phyloP scores from a whole-genome alignment of 2,329 filamentous ascomycete species.

The Fonsecaea pedrosoi region DNA sequence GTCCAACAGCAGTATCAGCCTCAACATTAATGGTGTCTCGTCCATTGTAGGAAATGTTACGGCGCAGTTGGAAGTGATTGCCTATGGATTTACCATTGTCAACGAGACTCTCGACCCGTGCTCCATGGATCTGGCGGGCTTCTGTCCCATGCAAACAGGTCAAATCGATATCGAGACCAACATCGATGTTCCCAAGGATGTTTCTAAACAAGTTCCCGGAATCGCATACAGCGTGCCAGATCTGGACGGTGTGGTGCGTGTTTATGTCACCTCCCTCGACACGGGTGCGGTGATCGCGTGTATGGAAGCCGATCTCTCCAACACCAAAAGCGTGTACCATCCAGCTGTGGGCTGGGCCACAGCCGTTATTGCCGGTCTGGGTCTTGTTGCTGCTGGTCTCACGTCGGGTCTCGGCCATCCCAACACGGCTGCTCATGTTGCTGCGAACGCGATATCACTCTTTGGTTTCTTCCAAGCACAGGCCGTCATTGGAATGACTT shows the following conservation, averaged over 20 bases:
- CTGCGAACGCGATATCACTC: slow-evolving; percentile 89
- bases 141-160: slow-evolving; percentile 90
- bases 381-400: slow-evolving; percentile 82
- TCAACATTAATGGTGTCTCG: slow-evolving; percentile 81
- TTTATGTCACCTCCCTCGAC: slow-evolving; percentile 77
- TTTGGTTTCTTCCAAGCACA: slow-evolving; percentile 95
- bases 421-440: slow-evolving; percentile 93
- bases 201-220: slow-evolving; percentile 72
- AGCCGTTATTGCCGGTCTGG: slow-evolving; percentile 83
- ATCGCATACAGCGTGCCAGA: slow-evolving; percentile 91
- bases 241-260: slow-evolving; percentile 81
- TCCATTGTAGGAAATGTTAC: slow-evolving; percentile 82
- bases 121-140: slow-evolving; percentile 68
- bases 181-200: slow-evolving; percentile 62
- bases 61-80: slow-evolving; percentile 76
- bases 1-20: slow-evolving; percentile 71
- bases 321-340: slow-evolving; percentile 90
- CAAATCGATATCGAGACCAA: slow-evolving; percentile 79
- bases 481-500: slow-evolving; percentile 85
- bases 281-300: slow-evolving; percentile 75
- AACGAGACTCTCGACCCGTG: slow-evolving; percentile 77
- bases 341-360: slow-evolving; percentile 88
- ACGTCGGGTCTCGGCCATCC: slow-evolving; percentile 90
- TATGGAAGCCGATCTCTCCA: slow-evolving; percentile 85
- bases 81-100: slow-evolving; percentile 80